Evolutionary conservation across 805 yeast genomes (phyloP).

Genomic region (Lachancea cidri): DNA sequence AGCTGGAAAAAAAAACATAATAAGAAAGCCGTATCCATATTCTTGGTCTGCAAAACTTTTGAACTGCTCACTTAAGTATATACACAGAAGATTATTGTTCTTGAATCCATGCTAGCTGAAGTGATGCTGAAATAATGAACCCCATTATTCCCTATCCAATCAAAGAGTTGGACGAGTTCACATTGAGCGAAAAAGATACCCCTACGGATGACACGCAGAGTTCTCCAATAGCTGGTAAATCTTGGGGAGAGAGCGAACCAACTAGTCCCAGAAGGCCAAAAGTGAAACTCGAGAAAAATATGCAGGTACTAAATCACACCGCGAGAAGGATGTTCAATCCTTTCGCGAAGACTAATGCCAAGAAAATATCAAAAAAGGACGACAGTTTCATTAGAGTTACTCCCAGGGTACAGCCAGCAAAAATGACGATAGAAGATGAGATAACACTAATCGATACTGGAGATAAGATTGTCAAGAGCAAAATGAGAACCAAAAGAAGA

Average conservation of each 20-base stretch:
- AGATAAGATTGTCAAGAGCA: conserved; percentile 1
- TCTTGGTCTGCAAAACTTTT: no score
- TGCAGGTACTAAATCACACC: neutral
- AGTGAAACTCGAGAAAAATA: neutral
- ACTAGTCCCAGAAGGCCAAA: neutral
- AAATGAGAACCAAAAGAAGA: neutral
- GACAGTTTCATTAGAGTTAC: neutral
- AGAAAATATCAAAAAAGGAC: no score
- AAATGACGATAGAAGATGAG: neutral
- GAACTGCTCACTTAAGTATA: no score
- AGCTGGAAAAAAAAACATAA: neutral
- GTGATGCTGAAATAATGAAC: neutral
- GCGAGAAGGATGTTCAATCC: neutral
- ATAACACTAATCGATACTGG: conserved; percentile 3
- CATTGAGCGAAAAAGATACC: neutral
- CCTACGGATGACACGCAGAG: neutral
- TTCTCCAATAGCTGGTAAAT: neutral
- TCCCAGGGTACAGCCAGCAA: neutral
- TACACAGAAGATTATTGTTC: no score
- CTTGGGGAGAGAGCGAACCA: neutral
- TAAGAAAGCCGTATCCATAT: no score
- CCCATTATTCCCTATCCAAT: conserved; percentile 10
- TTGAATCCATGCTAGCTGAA: no score
- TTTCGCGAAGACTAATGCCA: neutral
- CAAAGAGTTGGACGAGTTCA: conserved; percentile 8